Evolutionary conservation across 495 filamentous ascomycete species (phyloP), one percentile per base, ranked within the genome.

Genomic region (Penicillium riverlandense): DNA sequence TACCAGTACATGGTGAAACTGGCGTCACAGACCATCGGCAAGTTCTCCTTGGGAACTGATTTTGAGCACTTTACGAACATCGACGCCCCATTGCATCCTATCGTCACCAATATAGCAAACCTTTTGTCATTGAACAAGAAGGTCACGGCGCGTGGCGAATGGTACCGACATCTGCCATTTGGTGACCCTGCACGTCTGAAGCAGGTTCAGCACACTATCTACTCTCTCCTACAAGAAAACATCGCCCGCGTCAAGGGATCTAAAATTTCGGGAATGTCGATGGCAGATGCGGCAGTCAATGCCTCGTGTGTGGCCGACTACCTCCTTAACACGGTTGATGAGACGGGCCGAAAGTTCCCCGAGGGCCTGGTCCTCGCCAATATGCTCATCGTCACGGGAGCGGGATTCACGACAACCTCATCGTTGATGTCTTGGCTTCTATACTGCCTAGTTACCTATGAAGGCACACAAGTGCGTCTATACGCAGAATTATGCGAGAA

Each of bases 1-100:
- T 82, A 80, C 44, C 69, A 70, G 40, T 79, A 71, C 44, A 80
- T 77, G 72, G 44, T 79, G 12, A 80, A 80, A 54, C 66, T 82
- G 2, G 74, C 57, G 1, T 69, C 69, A 1, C 66, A 75, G 37
- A 61, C 66, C 12, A 69, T 78, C 35, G 66, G 71, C 22, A 69
- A 69, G 41, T 50, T 79, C 31, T 63, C 62, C 0, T 53, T 80
- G 0, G 70, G 66, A 8, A 54, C 62, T 28, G 71, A 79, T 47
- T 66, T 76, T 12, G 44, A 65, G 12, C 76, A 81, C 37, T 79
- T 81, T 46, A 53, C 49, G 7, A 14, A 49, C 1, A 37, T 66
- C n/a, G 66, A 77, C 29, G 33, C 69, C 4, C 68, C 61, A 0
- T 35, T 67, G 0, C 66, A 72, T 47, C 48, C 55, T 5, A 55